These are phyloP conservation scores for Solanum etuberosum DNA, from an alignment of 257 asterid genomes.

Conservation along the genomic window DNA sequence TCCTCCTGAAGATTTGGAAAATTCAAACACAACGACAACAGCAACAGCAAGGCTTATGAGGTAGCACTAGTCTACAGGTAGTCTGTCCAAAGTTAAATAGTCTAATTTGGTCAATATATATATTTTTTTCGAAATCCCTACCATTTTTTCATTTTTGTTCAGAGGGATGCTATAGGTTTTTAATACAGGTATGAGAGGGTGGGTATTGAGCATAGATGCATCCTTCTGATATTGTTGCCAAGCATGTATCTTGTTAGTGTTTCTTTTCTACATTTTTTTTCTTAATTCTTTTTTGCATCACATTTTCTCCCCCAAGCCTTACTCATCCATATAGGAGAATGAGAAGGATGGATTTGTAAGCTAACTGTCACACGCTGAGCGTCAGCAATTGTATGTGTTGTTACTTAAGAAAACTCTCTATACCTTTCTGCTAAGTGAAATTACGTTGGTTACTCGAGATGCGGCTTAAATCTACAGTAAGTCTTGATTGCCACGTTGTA, in stretches of 20 bases:
- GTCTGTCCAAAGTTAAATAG: constrained; percentile 11
- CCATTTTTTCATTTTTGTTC: constrained; percentile 31
- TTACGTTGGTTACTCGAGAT: background rate
- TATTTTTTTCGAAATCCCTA: constrained; percentile 1
- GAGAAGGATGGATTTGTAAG: background rate
- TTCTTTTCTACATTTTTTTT: constrained; percentile 2
- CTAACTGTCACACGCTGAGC: background rate
- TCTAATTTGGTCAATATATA: constrained; percentile 4
- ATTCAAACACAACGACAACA: constrained; percentile 24
- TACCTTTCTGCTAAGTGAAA: background rate
- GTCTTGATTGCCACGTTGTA: background rate
- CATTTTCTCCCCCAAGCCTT: background rate
- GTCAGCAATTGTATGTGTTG: background rate
- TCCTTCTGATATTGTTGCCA: constrained; percentile 14
- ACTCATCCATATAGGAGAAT: background rate
- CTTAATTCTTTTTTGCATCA: background rate
- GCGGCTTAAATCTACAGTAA: background rate
- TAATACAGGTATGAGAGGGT: constrained; percentile 13
- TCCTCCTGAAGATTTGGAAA: constrained; percentile 25
- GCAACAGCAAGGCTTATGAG: constrained; percentile 8
- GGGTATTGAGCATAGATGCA: constrained; percentile 26
- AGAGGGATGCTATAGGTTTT: constrained; percentile 34
- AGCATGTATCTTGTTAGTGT: background rate
- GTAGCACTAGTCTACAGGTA: constrained; percentile 19
- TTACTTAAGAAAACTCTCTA: background rate